Percentiles rank a stretch among this genome's conserved stretches.
These are phyloP conservation scores for Fusarium sp. DNA, from an alignment of 2,329 filamentous ascomycete species.

Conservation along the genomic window DNA sequence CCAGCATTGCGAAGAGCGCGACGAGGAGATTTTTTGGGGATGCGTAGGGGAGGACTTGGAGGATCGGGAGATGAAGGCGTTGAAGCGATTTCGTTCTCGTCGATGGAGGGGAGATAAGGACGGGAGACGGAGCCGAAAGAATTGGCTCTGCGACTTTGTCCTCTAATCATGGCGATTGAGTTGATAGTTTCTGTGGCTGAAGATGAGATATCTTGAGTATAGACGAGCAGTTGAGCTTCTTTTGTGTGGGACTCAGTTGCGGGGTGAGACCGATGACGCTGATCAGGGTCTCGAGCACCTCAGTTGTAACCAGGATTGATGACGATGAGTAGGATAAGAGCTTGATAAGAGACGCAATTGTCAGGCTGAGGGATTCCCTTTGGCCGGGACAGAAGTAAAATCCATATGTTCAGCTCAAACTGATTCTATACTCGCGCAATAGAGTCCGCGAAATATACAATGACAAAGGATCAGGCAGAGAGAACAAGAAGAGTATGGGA, in stretches of 20 bases:
- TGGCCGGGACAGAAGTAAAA: slow-evolving; percentile 15
- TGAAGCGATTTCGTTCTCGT: slow-evolving; percentile 54
- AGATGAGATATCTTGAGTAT: background rate
- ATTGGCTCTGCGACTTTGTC: slow-evolving; percentile 30
- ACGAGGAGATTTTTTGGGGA: slow-evolving; percentile 51
- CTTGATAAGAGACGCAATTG: slow-evolving; percentile 2
- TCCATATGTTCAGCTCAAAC: slow-evolving; percentile 21
- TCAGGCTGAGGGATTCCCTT: slow-evolving; percentile 11
- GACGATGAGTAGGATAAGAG: slow-evolving; percentile 1
- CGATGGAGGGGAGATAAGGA: slow-evolving; percentile 57
- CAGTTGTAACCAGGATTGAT: background rate
- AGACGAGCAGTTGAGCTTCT: background rate
- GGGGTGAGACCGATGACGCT: slow-evolving; percentile 7
- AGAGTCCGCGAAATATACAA: slow-evolving; percentile 5
- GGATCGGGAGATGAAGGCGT: slow-evolving; percentile 35
- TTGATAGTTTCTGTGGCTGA: slow-evolving; percentile 2
- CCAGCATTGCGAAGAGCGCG: slow-evolving; percentile 34
- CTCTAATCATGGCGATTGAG: slow-evolving; percentile 36
- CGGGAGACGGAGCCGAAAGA: slow-evolving; percentile 44
- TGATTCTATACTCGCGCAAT: background rate
- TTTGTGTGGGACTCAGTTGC: slow-evolving; percentile 2
- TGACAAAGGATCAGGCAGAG: background rate
- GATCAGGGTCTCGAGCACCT: slow-evolving; percentile 19
- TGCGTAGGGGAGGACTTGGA: slow-evolving; percentile 49
- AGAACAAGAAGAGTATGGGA: background rate